Base-by-base conservation (phyloP, 768 basidiomycete species). In the Pilatotrama ljubarskyi region DNA sequence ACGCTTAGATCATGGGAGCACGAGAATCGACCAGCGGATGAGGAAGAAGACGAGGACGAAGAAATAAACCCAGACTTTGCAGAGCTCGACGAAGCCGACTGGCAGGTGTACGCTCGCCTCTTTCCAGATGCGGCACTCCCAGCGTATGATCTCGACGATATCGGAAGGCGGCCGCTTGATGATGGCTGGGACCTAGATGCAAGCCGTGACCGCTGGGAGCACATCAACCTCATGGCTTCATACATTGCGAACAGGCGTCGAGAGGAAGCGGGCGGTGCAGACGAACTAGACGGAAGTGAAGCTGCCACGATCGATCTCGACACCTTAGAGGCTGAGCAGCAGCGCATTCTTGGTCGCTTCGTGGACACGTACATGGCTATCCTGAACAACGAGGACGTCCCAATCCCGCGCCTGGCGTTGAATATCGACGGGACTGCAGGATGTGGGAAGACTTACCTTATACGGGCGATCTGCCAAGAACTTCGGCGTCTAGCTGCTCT, bases 81-180 rank as follows among this genome's bases (percentile, higher is more conserved):
- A 11, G 24, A 53, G 57, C 35, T 63, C n/a, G 49, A 54, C 24
- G 62, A 64, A 26, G 59, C 55, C 9, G 64, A 65, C 64, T 63
- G 62, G 64, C 64, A 63, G 56, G 22, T 57, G 3, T 64, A 42
- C 40, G 64, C 58, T 2, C 52, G 46, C 1, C 43, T 50, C 15
- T 46, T 38, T 41, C 62, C 62, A 13, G 49, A 56, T 25, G 57
- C 48, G 6, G 32, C 43, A 4, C 17, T 65, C 10, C 64, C 64
- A 11, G 20, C 9, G 18, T 57, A 37, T 40, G 46, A 38, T 22
- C 14, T 38, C 20, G 32, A 35, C 2, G 55, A 57, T 32, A 11
- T 57, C 25, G 61, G 62, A 20, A 56, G 25, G 20, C 62, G 59
- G 5, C 58, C 65, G 36, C 22, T 64, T 25, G 59, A 64, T 43